These are phyloP conservation scores for Acacia pycnantha DNA, from an alignment of 331 rosid species.

Conservation along the genomic window DNA sequence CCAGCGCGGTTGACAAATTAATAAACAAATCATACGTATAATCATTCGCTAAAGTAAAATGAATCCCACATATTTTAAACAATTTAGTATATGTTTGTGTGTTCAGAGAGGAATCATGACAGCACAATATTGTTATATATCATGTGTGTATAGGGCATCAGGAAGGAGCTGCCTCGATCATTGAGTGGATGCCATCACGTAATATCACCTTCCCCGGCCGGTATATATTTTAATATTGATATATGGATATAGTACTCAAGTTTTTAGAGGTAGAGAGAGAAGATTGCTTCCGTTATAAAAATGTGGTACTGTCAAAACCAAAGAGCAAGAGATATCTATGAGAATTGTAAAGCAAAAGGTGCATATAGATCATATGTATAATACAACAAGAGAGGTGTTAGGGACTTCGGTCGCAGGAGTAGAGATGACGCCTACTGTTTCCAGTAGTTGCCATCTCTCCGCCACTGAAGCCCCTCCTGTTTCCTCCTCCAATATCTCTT, in stretches of 20 bases:
- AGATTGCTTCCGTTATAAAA: not conserved
- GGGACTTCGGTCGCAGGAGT: conserved; percentile 50
- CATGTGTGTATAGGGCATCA: not conserved
- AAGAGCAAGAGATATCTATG: not conserved
- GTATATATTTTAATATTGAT: not conserved
- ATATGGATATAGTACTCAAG: not conserved
- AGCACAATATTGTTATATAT: not conserved
- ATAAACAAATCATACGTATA: conserved; percentile 12
- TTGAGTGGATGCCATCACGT: conserved; percentile 4
- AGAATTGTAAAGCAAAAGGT: not conserved
- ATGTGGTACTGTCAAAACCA: not conserved
- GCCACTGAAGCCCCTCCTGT: conserved; percentile 22
- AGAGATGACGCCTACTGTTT: conserved; percentile 44
- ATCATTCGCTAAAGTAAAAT: not conserved
- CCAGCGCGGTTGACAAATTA: conserved; percentile 24
- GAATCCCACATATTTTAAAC: not conserved
- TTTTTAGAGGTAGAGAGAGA: not conserved
- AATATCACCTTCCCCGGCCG: not conserved
- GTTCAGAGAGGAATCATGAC: not conserved
- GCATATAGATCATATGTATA: not conserved
- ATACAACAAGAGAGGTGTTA: conserved; percentile 3
- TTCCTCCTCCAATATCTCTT: conserved; percentile 10
- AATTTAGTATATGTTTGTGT: not conserved
- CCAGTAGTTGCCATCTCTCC: conserved; percentile 32
- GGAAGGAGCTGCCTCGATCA: not conserved